Conservation (phyloP, 2,329 filamentous ascomycete genomes). For the Colletotrichum cordylinicola region DNA sequence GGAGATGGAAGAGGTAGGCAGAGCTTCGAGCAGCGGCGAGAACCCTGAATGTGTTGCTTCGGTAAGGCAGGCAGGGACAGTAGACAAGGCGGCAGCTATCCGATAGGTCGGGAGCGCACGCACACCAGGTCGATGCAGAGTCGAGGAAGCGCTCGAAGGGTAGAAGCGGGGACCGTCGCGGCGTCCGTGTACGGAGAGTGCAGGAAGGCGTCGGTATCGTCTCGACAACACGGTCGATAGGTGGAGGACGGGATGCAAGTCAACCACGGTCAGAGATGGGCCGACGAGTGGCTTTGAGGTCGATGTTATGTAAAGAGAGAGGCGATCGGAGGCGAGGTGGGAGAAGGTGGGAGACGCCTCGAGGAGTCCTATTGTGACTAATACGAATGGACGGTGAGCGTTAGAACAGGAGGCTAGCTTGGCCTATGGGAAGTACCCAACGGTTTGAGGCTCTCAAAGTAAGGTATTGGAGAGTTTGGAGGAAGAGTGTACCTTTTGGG, state of each 20-base stretch:
- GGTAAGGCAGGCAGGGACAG: slow-evolving; percentile 29
- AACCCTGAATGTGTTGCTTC: slow-evolving; percentile 14
- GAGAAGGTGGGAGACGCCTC: background rate
- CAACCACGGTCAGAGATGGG: background rate
- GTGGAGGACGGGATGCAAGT: background rate
- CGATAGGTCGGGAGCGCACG: slow-evolving; percentile 29
- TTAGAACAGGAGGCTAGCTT: slow-evolving; percentile 8
- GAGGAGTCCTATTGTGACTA: slow-evolving; percentile 15
- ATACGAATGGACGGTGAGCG: slow-evolving; percentile 14
- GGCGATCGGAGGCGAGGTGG: background rate
- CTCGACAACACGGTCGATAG: background rate
- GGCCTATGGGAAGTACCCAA: background rate
- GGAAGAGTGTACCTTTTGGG: slow-evolving; percentile 14
- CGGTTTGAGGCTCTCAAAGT: slow-evolving; percentile 13
- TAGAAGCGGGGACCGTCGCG: slow-evolving; percentile 10
- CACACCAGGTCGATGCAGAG: slow-evolving; percentile 11
- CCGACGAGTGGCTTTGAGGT: background rate
- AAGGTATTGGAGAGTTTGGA: background rate
- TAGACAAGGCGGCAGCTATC: slow-evolving; percentile 33
- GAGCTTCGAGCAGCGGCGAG: slow-evolving; percentile 4
- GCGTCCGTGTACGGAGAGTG: slow-evolving; percentile 13
- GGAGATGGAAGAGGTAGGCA: slow-evolving; percentile 26
- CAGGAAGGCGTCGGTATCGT: slow-evolving; percentile 1
- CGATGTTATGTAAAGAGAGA: background rate
- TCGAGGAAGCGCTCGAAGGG: slow-evolving; percentile 7